Percentiles rank a stretch among this genome's conserved stretches.
Conservation (phyloP, 192 early-diverging fungal species). For the Dissophora ornata region DNA sequence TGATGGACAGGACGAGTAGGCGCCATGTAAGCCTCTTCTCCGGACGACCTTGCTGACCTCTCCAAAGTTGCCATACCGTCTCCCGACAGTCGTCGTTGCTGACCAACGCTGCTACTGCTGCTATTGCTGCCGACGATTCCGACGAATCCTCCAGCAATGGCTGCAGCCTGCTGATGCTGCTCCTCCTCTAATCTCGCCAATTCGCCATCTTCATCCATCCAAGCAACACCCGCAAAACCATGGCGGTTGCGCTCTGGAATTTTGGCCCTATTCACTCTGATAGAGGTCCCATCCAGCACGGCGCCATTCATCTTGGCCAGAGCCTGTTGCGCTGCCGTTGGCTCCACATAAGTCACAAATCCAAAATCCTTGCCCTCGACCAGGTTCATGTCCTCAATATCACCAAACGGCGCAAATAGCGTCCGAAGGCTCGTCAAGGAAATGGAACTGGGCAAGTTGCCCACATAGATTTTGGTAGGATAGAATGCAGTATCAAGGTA, state of each 20-base stretch:
- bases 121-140: background rate
- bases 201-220: constrained; percentile 63
- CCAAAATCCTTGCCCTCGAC: constrained; percentile 61
- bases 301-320: constrained; percentile 54
- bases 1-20: constrained; percentile 19
- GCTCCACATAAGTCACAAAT: constrained; percentile 56
- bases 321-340: constrained; percentile 49
- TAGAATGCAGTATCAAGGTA: constrained; percentile 66
- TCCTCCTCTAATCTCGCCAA: constrained; percentile 47
- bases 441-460: constrained; percentile 52
- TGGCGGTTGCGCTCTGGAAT: constrained; percentile 64
- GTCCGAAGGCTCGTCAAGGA: constrained; percentile 38
- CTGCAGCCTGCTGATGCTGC: constrained; percentile 51
- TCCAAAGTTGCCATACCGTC: constrained; percentile 1
- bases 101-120: background rate
- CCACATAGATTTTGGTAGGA: constrained; percentile 63
- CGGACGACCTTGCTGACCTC: background rate
- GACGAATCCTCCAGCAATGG: constrained; percentile 35
- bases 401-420: constrained; percentile 54
- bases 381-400: constrained; percentile 54
- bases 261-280: constrained; percentile 59
- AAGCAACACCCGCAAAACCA: constrained; percentile 64
- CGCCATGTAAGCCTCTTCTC: background rate
- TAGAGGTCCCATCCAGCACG: constrained; percentile 15
- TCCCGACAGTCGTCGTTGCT: background rate